Evolutionary conservation across 2,329 filamentous ascomycete genomes (phyloP).

Genomic region (Colletotrichum eremochloae): DNA sequence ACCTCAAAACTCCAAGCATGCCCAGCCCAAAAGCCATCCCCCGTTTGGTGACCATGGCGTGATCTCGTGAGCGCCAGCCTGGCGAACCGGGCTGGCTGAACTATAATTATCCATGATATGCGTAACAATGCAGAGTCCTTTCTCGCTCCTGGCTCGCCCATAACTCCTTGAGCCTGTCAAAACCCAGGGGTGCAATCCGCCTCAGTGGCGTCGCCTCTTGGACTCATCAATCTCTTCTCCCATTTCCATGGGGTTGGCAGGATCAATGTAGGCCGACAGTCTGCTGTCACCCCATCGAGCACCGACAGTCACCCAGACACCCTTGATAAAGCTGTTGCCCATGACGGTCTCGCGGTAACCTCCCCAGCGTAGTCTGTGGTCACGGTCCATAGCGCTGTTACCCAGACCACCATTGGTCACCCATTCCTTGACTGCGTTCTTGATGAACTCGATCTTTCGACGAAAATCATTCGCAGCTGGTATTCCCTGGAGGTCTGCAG

Average conservation of each 20-base stretch:
- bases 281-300: conserved; percentile 71
- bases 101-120: conserved; percentile 37
- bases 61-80: conserved; percentile 38
- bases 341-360: conserved; percentile 69
- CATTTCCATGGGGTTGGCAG: conserved; percentile 65
- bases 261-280: conserved; percentile 68
- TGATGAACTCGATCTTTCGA: conserved; percentile 80
- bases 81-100: conserved; percentile 25
- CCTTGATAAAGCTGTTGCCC: conserved; percentile 68
- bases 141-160: conserved; percentile 20
- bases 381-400: conserved; percentile 70
- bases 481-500: conserved; percentile 71
- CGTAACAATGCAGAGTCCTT: conserved; percentile 26
- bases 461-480: conserved; percentile 80
- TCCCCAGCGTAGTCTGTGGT: conserved; percentile 68
- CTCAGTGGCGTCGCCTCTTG: conserved; percentile 47
- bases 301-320: conserved; percentile 78
- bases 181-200: neutral
- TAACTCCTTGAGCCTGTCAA: neutral
- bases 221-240: conserved; percentile 67
- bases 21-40: conserved; percentile 38
- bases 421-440: conserved; percentile 78
- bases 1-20: conserved; percentile 41
- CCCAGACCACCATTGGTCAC: conserved; percentile 77
- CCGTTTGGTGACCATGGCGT: conserved; percentile 33